A percentile compares a stretch with the other conserved stretches of the same genome.
Conservation (phyloP, 148 eudicot species). For the Nepenthes mirabilis region DNA sequence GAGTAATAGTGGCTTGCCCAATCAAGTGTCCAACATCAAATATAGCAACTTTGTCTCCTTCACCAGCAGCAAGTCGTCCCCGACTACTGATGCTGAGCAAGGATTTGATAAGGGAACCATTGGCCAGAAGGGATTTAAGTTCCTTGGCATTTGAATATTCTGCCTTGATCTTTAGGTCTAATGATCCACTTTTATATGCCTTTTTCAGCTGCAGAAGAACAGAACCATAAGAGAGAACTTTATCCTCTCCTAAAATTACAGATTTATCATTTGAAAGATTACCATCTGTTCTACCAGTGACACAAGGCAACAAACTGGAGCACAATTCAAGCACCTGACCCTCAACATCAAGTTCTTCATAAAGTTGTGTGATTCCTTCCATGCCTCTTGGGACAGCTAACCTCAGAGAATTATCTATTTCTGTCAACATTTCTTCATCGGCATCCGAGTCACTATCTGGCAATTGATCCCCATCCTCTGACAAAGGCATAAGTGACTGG, state of each 20-base stretch:
- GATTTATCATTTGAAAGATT: conserved; percentile 54
- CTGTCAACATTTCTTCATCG: conserved; percentile 62
- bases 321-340: conserved; percentile 67
- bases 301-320: conserved; percentile 56
- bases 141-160: conserved; percentile 97
- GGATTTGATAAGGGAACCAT: conserved; percentile 92
- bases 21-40: conserved; percentile 98
- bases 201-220: conserved; percentile 90
- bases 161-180: conserved; percentile 91
- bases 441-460: conserved; percentile 95
- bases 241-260: conserved; percentile 50
- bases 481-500: conserved; percentile 65
- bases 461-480: conserved; percentile 78
- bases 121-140: conserved; percentile 72
- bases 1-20: conserved; percentile 93
- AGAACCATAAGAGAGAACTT: conserved; percentile 42
- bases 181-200: conserved; percentile 94
- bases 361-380: conserved; percentile 55
- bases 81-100: conserved; percentile 85
- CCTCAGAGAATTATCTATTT: conserved; percentile 52
- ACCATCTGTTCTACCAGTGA: conserved; percentile 63
- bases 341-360: conserved; percentile 78
- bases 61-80: conserved; percentile 98
- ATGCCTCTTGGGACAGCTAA: conserved; percentile 61
- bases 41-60: conserved; percentile 97